These are phyloP conservation scores for Scheffersomyces spartinae DNA, from an alignment of 805 yeast species.

Conservation along the genomic window DNA sequence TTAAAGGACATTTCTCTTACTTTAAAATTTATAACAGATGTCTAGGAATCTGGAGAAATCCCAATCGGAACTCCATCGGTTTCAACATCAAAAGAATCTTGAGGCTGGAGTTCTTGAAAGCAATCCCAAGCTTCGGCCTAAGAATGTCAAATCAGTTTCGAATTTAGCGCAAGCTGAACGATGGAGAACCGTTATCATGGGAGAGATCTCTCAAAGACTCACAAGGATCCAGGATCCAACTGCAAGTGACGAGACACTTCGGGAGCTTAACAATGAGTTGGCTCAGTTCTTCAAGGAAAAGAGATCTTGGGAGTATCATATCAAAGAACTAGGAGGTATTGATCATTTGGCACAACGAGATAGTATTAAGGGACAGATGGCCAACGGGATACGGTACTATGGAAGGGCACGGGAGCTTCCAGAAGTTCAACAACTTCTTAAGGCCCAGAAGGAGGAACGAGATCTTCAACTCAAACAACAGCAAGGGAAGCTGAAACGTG, in stretches of 20 bases:
- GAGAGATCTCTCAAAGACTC: slow-evolving; percentile 52
- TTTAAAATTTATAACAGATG: no score
- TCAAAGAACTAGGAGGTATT: slow-evolving; percentile 63
- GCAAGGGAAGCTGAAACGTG: no score
- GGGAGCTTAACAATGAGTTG: slow-evolving; percentile 66
- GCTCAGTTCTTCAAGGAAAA: slow-evolving; percentile 59
- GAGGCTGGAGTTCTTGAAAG: slow-evolving; percentile 49
- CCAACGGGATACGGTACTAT: slow-evolving; percentile 37
- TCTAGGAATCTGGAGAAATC: slow-evolving; percentile 71
- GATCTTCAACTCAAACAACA: slow-evolving; percentile 10
- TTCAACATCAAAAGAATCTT: slow-evolving; percentile 48
- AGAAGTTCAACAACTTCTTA: slow-evolving; percentile 38
- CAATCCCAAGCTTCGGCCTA: slow-evolving; percentile 49
- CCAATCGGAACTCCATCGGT: slow-evolving; percentile 56
- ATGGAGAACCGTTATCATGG: slow-evolving; percentile 51
- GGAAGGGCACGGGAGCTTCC: slow-evolving; percentile 78
- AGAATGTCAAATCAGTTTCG: slow-evolving; percentile 39
- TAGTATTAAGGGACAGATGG: slow-evolving; percentile 10
- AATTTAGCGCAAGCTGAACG: slow-evolving; percentile 55
- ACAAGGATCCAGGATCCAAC: slow-evolving; percentile 50
- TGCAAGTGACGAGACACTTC: slow-evolving; percentile 46
- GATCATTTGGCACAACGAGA: slow-evolving; percentile 35
- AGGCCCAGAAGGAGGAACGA: slow-evolving; percentile 16
- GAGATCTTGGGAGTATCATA: slow-evolving; percentile 68
- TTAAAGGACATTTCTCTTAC: no score